These are phyloP conservation scores for Sabuloglossum arenarium DNA, from an alignment of 495 filamentous ascomycete genomes.

Conservation along the genomic window DNA sequence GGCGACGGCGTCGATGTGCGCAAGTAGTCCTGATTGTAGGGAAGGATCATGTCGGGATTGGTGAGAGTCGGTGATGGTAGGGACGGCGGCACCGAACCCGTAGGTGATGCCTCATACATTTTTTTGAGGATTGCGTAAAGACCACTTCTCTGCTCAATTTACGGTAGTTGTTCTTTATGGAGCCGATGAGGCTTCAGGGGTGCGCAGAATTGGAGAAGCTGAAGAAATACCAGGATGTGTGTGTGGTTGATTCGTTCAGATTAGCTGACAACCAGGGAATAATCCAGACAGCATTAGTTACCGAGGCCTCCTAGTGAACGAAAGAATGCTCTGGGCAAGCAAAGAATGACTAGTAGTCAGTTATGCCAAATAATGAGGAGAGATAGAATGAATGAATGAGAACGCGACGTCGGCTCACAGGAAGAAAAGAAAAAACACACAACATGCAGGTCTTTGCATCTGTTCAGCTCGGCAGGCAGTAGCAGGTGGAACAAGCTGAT, in stretches of 20 bases:
- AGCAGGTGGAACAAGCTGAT: neutral
- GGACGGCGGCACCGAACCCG: constrained; percentile 1
- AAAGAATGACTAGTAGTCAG: neutral
- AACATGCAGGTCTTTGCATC: neutral
- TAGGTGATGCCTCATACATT: neutral
- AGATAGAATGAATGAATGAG: neutral
- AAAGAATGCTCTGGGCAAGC: neutral
- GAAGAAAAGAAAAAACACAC: neutral
- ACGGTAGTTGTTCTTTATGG: neutral
- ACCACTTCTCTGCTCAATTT: neutral
- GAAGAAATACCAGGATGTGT: neutral
- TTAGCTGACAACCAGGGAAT: neutral
- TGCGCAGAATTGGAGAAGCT: neutral
- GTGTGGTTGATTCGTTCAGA: neutral
- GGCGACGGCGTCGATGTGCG: constrained; percentile 7
- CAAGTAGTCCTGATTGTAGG: constrained; percentile 36
- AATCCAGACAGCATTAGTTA: neutral
- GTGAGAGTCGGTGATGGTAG: constrained; percentile 64
- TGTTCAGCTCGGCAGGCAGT: neutral
- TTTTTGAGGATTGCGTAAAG: neutral
- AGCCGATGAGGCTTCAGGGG: neutral
- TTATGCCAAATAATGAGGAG: too few species aligned
- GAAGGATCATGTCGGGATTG: constrained; percentile 89
- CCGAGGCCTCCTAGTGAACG: neutral
- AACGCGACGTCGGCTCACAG: neutral